These are phyloP conservation scores for Neofusicoccum sp. DNA, from an alignment of 2,329 filamentous ascomycete species.

Conservation along the genomic window DNA sequence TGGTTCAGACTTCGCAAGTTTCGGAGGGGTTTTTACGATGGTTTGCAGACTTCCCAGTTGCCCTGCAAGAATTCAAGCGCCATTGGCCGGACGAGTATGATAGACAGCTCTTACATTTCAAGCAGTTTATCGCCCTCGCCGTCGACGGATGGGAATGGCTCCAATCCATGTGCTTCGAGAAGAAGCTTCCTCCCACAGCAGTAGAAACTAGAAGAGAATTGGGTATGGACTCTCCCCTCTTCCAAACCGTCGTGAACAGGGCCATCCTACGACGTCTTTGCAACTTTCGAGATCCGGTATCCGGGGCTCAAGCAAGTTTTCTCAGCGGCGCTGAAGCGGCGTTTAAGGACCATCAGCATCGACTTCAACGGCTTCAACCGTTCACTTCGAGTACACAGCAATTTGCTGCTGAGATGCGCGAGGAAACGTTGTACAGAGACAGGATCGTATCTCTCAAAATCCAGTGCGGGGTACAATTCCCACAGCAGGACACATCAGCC, in stretches of 20 bases:
- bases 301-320: background rate
- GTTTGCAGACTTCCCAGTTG: conserved; percentile 49
- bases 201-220: conserved; percentile 54
- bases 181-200: conserved; percentile 54
- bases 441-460: background rate
- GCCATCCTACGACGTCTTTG: conserved; percentile 49
- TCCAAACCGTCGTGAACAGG: conserved; percentile 57
- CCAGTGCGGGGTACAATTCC: background rate
- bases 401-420: background rate
- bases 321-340: background rate
- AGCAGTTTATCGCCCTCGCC: conserved; percentile 44
- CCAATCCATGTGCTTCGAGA: conserved; percentile 23
- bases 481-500: background rate
- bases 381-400: background rate
- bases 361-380: background rate
- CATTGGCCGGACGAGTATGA: conserved; percentile 28
- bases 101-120: conserved; percentile 33
- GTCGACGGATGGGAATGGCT: conserved; percentile 19
- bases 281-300: background rate
- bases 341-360: background rate
- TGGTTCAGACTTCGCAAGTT: background rate
- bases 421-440: background rate
- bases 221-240: conserved; percentile 48
- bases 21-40: background rate
- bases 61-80: conserved; percentile 28